Conservation (phyloP, 1,284 basidiomycete genomes). For the Sanghuangporus weigelae region DNA sequence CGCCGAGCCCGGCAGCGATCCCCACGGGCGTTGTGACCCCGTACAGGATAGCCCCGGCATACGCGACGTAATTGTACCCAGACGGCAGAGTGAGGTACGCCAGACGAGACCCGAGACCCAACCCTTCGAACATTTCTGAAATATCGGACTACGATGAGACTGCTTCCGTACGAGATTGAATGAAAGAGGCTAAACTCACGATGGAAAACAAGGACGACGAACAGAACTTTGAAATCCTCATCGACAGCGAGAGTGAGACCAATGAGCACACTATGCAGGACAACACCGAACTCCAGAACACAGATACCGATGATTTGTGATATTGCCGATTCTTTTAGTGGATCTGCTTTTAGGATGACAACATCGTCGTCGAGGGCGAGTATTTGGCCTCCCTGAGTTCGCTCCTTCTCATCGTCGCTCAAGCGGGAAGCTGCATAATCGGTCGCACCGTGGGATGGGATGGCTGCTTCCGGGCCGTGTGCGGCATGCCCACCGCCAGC, state of each 20-base stretch:
- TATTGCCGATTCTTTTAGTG: constrained; percentile 37
- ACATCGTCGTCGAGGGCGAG: constrained; percentile 3
- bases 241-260: constrained; percentile 91
- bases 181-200: constrained; percentile 40
- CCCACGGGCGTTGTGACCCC: constrained; percentile 80
- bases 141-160: background rate
- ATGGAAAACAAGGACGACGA: constrained; percentile 89
- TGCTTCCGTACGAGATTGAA: background rate
- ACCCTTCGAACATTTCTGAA: constrained; percentile 87
- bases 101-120: constrained; percentile 83
- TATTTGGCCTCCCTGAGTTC: constrained; percentile 6
- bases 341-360: constrained; percentile 16
- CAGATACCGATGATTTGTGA: constrained; percentile 84
- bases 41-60: constrained; percentile 63
- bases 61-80: constrained; percentile 56
- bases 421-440: constrained; percentile 18
- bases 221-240: constrained; percentile 75
- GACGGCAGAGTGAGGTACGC: constrained; percentile 66
- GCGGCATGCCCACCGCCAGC: constrained; percentile 56
- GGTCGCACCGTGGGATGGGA: background rate
- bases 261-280: constrained; percentile 88
- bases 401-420: constrained; percentile 18
- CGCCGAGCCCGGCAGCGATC: constrained; percentile 81
- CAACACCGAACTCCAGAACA: constrained; percentile 89
- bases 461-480: constrained; percentile 55